Conservation (phyloP, 208 protist species). For the Porcisia hertigi region DNA sequence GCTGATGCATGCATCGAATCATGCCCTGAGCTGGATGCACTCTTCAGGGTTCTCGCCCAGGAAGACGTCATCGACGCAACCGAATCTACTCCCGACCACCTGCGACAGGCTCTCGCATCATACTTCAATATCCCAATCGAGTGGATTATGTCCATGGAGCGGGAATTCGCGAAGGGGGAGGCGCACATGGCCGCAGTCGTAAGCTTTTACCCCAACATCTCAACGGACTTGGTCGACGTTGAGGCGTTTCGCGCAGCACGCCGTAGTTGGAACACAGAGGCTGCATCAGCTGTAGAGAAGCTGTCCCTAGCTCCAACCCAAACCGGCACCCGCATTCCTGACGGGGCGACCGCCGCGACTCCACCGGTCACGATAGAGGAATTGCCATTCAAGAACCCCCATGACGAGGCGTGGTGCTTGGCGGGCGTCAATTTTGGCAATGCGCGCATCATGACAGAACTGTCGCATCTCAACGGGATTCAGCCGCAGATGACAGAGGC, state of each 20-base stretch:
- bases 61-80: conserved; percentile 19
- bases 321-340: background rate
- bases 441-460: conserved; percentile 37
- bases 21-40: conserved; percentile 26
- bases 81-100: conserved; percentile 21
- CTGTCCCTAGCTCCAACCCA: conserved; percentile 1
- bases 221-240: conserved; percentile 13
- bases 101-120: conserved; percentile 36
- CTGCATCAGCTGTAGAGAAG: background rate
- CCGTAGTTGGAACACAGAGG: background rate
- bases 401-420: conserved; percentile 63
- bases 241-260: conserved; percentile 13
- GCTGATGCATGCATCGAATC: conserved; percentile 16
- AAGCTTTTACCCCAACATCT: conserved; percentile 33
- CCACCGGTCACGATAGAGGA: conserved; percentile 8
- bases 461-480: conserved; percentile 26
- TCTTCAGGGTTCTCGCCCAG: conserved; percentile 36
- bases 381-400: conserved; percentile 30
- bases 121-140: conserved; percentile 59
- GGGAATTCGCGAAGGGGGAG: conserved; percentile 49
- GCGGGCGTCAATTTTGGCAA: conserved; percentile 50
- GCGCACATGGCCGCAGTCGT: conserved; percentile 43
- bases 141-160: conserved; percentile 53
- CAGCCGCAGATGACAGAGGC: conserved; percentile 11
- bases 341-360: background rate